These are phyloP conservation scores for Geranium incanum DNA, from an alignment of 441 rosid genomes.

Conservation along the genomic window DNA sequence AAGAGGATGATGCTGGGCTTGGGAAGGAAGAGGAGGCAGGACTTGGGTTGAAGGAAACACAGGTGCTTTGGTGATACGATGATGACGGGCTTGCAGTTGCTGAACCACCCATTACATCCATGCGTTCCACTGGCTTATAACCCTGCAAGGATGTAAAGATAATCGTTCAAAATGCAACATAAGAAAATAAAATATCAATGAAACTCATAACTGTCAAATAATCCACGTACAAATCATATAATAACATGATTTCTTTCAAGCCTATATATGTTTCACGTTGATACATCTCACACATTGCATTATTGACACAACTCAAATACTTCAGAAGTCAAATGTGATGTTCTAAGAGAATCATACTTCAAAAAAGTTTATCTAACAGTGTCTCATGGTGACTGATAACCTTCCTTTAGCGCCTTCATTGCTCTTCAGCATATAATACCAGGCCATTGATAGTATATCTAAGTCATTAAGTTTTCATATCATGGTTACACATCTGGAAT, in stretches of 20 bases:
- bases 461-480: background rate
- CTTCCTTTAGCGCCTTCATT: background rate
- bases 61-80: conserved; percentile 55
- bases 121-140: conserved; percentile 49
- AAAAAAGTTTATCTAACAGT: background rate
- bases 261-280: background rate
- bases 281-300: background rate
- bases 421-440: background rate
- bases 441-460: background rate
- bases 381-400: no score
- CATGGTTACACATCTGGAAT: background rate
- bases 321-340: background rate
- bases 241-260: background rate
- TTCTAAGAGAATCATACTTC: background rate
- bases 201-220: background rate
- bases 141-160: conserved; percentile 36
- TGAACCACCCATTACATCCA: conserved; percentile 45
- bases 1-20: conserved; percentile 54
- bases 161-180: background rate
- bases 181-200: conserved; percentile 1
- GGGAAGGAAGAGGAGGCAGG: conserved; percentile 52
- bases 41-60: conserved; percentile 50
- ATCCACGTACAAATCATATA: background rate
- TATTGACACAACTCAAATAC: background rate
- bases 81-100: conserved; percentile 49